Conservation (phyloP, 345 rosid genomes). For the Brassica juncea region DNA sequence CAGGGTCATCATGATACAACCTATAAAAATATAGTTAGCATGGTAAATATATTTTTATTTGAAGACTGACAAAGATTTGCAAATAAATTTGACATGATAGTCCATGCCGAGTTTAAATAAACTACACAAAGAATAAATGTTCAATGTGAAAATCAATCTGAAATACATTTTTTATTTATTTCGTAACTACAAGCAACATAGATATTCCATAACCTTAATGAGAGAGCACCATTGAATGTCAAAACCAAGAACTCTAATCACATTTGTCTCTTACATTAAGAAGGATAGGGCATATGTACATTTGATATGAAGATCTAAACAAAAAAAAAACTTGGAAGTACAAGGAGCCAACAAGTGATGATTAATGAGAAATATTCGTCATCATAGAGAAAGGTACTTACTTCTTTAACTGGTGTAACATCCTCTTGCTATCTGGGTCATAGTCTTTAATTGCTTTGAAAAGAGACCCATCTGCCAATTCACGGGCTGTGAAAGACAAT, state of each 20-base stretch:
- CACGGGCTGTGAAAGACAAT: conserved; percentile 93
- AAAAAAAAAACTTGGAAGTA: neutral
- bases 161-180: neutral
- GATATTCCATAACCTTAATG: neutral
- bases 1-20: conserved; percentile 84
- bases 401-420: conserved; percentile 77
- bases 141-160: conserved; percentile 6
- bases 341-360: conserved; percentile 17
- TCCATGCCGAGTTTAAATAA: neutral
- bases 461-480: conserved; percentile 90
- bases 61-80: conserved; percentile 1
- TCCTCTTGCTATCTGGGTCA: conserved; percentile 92
- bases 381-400: conserved; percentile 36
- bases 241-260: neutral
- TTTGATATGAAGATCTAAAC: neutral
- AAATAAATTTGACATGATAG: neutral
- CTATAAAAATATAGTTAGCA: conserved; percentile 48
- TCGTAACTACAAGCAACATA: neutral
- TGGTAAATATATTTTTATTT: neutral
- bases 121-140: neutral
- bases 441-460: conserved; percentile 93
- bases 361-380: neutral
- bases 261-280: neutral
- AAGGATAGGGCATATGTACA: neutral
- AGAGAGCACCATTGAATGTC: neutral